Evolutionary conservation across 2,329 filamentous ascomycete species (phyloP).

Genomic region (Lachnellula cervina): DNA sequence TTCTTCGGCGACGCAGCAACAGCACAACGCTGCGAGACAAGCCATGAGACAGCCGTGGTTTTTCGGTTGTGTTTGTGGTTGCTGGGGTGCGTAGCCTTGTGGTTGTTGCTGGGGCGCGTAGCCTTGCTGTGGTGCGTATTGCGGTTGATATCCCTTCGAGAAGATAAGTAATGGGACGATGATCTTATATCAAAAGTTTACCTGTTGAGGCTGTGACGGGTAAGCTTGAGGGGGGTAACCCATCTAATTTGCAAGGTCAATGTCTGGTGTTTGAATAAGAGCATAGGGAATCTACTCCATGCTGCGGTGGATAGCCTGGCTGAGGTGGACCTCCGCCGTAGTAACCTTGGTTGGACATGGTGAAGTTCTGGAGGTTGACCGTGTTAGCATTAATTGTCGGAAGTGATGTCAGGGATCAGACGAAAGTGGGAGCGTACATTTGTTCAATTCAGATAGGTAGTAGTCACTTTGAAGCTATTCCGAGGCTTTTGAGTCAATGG

Average conservation of each 20-base stretch:
- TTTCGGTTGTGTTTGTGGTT: conserved; percentile 36
- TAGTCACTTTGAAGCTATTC: no score
- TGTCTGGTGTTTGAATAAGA: no score
- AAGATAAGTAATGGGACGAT: neutral
- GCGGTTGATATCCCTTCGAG: conserved; percentile 10
- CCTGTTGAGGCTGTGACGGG: conserved; percentile 4
- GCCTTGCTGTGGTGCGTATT: conserved; percentile 7
- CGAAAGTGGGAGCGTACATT: no score
- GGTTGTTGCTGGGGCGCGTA: no score
- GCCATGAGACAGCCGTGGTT: conserved; percentile 40
- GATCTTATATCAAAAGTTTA: neutral
- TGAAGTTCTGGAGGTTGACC: neutral
- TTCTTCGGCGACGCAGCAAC: conserved; percentile 48
- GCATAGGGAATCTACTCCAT: no score
- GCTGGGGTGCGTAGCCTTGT: conserved; percentile 29
- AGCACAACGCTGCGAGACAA: conserved; percentile 45
- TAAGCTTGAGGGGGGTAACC: neutral
- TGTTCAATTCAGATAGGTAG: no score
- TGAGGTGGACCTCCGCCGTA: conserved; percentile 23
- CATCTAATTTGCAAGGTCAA: no score
- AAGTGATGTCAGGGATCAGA: no score
- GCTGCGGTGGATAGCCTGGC: neutral
- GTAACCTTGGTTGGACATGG: conserved; percentile 36
- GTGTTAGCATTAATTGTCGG: no score
- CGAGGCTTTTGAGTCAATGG: no score